A percentile compares a stretch with the other conserved stretches of the same genome.
Conservation (phyloP, 495 filamentous ascomycete genomes). For the Neurospora hispaniola region DNA sequence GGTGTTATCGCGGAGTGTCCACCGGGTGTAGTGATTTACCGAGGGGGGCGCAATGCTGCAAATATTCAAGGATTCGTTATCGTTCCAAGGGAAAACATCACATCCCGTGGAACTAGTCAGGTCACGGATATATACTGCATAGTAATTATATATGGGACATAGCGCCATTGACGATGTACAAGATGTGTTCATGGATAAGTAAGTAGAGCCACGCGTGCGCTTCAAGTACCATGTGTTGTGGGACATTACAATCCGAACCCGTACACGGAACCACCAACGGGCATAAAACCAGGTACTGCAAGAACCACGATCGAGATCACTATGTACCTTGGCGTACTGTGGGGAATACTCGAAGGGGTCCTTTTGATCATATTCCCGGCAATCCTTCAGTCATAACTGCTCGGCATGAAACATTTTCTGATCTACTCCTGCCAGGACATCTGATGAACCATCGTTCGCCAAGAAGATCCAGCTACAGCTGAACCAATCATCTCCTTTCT, state of each 20-base stretch:
- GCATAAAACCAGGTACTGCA: background rate
- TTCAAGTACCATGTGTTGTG: no score
- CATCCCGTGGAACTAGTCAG: no score
- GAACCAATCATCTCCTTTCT: background rate
- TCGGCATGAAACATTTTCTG: background rate
- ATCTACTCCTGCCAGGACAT: background rate
- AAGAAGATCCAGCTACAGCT: background rate
- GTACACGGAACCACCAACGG: background rate
- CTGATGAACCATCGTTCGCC: background rate
- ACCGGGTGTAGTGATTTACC: background rate
- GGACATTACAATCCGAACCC: background rate
- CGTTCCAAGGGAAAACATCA: no score
- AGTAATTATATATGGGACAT: background rate
- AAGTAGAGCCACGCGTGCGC: background rate
- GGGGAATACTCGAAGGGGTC: background rate
- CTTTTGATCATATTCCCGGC: background rate
- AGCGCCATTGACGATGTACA: background rate
- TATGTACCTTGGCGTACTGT: background rate
- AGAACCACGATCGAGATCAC: background rate
- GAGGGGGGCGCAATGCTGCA: background rate
- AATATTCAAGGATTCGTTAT: background rate
- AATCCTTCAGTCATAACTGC: background rate
- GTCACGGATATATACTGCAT: background rate
- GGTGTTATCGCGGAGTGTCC: background rate
- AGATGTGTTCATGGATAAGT: background rate